phyloP scores from a whole-genome alignment of 768 basidiomycete genomes.

The Mycena vitilis region DNA sequence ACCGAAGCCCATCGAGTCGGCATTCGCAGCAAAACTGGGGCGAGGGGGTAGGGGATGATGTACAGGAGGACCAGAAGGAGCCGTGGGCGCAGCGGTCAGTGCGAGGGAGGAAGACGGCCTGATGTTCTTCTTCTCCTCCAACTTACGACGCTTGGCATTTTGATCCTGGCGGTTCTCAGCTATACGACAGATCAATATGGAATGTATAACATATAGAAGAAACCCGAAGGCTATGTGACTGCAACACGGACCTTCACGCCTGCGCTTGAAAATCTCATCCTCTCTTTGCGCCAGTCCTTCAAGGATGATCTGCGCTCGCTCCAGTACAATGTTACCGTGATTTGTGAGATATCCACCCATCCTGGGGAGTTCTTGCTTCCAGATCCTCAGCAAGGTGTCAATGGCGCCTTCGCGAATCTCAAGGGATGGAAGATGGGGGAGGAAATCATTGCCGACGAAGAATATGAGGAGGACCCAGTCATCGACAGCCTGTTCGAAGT shows the following conservation, averaged over 20 bases:
- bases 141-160: conserved; percentile 88
- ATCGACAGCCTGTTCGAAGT: conserved; percentile 96
- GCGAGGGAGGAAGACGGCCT: conserved; percentile 61
- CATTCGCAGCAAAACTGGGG: conserved; percentile 79
- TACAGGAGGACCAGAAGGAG: conserved; percentile 45
- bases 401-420: conserved; percentile 99
- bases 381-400: conserved; percentile 95
- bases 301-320: conserved; percentile 92
- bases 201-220: conserved; percentile 15
- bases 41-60: conserved; percentile 65
- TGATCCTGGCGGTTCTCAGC: conserved; percentile 95
- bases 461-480: conserved; percentile 99
- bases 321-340: conserved; percentile 88
- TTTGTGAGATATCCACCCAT: conserved; percentile 99
- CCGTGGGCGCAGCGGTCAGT: conserved; percentile 59
- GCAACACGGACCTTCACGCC: conserved; percentile 85
- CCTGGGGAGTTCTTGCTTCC: conserved; percentile 91
- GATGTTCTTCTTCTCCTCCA: conserved; percentile 60
- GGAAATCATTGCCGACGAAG: conserved; percentile 99
- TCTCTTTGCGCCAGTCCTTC: conserved; percentile 94
- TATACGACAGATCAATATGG: conserved; percentile 50
- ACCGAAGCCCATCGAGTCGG: conserved; percentile 83
- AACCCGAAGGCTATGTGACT: conserved; percentile 33
- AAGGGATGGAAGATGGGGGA: conserved; percentile 96
- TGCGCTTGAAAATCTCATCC: conserved; percentile 93